Evolutionary conservation across 2,329 filamentous ascomycete genomes (phyloP).

Genomic region (Colletotrichum godetiae): DNA sequence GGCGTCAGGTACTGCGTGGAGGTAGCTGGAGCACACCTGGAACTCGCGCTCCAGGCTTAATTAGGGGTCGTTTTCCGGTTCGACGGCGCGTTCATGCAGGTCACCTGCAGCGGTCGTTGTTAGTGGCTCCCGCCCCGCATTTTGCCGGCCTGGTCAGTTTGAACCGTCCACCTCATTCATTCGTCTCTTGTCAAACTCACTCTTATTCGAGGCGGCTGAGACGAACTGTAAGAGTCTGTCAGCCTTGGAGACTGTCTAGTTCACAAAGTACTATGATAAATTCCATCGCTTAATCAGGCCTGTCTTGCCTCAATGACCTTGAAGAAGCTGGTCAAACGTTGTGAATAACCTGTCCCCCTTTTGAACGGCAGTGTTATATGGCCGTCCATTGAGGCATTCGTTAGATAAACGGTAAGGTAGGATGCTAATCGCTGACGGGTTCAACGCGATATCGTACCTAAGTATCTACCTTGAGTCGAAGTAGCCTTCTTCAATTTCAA

Average conservation of each 20-base stretch:
- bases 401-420: too few relatives aligned
- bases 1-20: constrained; percentile 20
- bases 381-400: too few relatives aligned
- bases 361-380: too few relatives aligned
- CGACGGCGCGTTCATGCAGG: constrained; percentile 31
- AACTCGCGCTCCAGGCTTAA: constrained; percentile 14
- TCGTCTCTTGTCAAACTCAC: neutral
- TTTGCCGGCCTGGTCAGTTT: neutral
- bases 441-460: too few relatives aligned
- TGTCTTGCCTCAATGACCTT: too few relatives aligned
- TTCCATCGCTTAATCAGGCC: too few relatives aligned
- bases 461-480: too few relatives aligned
- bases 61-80: constrained; percentile 25
- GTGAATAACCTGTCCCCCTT: too few relatives aligned
- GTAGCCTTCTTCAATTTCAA: neutral
- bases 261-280: too few relatives aligned
- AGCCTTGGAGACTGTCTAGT: too few relatives aligned
- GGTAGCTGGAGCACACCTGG: neutral
- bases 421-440: too few relatives aligned
- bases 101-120: constrained; percentile 15
- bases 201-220: neutral
- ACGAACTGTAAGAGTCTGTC: neutral
- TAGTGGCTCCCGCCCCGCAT: constrained; percentile 27
- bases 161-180: neutral
- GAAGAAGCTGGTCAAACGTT: too few relatives aligned